phyloP scores from a whole-genome alignment of 441 rosid species.

The Geranium incanum region DNA sequence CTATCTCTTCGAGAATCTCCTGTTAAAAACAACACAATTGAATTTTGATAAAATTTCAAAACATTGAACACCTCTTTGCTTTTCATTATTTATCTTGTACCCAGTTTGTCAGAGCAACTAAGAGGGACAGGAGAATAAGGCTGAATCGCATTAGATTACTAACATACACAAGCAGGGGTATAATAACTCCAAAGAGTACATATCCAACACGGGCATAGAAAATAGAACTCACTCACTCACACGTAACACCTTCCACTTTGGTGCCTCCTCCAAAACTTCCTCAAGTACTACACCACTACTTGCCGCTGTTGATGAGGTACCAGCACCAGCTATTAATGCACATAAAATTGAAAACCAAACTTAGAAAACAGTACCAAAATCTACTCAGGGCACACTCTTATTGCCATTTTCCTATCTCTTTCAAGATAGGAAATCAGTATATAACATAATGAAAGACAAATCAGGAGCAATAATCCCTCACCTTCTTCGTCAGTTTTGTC shows the following conservation, averaged over 20 bases:
- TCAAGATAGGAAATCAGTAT: constrained; percentile 7
- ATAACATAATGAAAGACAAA: constrained; percentile 6
- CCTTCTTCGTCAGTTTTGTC: constrained; percentile 32
- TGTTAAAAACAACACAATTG: constrained; percentile 25
- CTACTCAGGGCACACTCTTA: constrained; percentile 1
- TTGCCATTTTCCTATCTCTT: background rate
- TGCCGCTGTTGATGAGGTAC: constrained; percentile 34
- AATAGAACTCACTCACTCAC: constrained; percentile 77
- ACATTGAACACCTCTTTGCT: background rate
- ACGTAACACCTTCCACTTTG: constrained; percentile 97
- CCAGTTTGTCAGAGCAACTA: background rate
- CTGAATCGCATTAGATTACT: background rate
- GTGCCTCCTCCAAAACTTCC: constrained; percentile 82
- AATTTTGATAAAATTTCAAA: constrained; percentile 14
- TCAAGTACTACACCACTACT: constrained; percentile 42
- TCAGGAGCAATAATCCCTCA: constrained; percentile 19
- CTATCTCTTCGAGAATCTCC: constrained; percentile 85
- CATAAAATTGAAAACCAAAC: constrained; percentile 15
- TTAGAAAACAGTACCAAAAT: constrained; percentile 17
- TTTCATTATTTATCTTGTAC: background rate
- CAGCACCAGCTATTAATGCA: constrained; percentile 33
- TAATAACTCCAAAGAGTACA: constrained; percentile 18
- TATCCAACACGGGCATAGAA: constrained; percentile 24
- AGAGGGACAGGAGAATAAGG: constrained; percentile 8
- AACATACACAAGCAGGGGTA: background rate